Percentiles rank a stretch among this genome's conserved stretches.
These are phyloP conservation scores for Phylloporus gajari DNA, from an alignment of 1,284 basidiomycete genomes.

Conservation along the genomic window DNA sequence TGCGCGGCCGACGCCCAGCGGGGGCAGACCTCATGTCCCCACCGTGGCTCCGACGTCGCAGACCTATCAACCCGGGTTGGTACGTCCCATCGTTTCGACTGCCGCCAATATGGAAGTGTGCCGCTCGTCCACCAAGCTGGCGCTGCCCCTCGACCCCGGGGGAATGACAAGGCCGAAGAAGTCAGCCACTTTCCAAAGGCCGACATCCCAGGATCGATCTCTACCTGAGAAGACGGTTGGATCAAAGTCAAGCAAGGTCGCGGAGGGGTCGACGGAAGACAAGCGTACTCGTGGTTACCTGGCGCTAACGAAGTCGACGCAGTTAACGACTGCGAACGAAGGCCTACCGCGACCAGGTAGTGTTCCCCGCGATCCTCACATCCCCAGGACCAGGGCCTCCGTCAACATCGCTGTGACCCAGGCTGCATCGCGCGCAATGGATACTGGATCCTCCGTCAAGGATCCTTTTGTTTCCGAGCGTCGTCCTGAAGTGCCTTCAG, in stretches of 20 bases:
- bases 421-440: too few species aligned
- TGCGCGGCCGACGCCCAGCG: too few species aligned
- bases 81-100: not conserved
- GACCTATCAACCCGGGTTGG: not conserved
- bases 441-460: not conserved
- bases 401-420: too few species aligned
- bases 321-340: too few species aligned
- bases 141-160: not conserved
- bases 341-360: constrained; percentile 9
- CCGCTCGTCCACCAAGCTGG: not conserved
- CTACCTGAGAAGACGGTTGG: not conserved
- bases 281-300: not conserved
- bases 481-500: not conserved
- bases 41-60: not conserved
- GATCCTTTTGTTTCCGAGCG: not conserved
- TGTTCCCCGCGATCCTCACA: constrained; percentile 6
- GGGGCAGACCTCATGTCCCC: not conserved
- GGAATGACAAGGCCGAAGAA: not conserved
- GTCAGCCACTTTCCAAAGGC: not conserved
- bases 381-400: not conserved
- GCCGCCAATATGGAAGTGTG: not conserved
- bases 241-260: not conserved
- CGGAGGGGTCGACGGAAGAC: not conserved
- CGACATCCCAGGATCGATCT: not conserved
- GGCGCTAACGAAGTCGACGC: not conserved